phyloP scores from a whole-genome alignment of 2,329 filamentous ascomycete genomes.

The Zasmidium angulare region DNA sequence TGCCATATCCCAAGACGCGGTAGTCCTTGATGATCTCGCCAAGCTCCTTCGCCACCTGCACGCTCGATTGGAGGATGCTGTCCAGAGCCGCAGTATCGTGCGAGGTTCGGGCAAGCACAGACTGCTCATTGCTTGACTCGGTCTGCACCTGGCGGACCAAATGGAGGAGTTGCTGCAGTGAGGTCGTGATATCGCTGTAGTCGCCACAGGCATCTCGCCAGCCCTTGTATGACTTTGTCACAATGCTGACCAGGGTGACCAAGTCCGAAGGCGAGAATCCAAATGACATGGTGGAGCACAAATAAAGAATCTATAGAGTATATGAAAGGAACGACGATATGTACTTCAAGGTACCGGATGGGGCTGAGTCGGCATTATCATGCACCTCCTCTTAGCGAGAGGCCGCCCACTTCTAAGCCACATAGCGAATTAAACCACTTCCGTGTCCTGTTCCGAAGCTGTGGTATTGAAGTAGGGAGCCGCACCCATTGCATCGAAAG shows the following conservation, averaged over 20 bases:
- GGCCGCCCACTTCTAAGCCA: no score
- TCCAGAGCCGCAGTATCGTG: not conserved
- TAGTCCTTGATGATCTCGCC: not conserved
- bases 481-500: no score
- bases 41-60: conserved; percentile 1
- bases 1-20: conserved; percentile 1
- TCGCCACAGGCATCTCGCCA: conserved; percentile 12
- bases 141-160: not conserved
- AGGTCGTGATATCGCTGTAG: conserved; percentile 9
- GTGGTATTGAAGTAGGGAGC: no score
- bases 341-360: no score
- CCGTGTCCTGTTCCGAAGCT: no score
- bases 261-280: conserved; percentile 1
- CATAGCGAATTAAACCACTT: no score
- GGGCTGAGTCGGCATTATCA: no score
- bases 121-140: not conserved
- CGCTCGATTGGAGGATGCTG: not conserved
- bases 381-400: no score
- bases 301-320: no score
- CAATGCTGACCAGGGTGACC: not conserved
- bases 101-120: not conserved
- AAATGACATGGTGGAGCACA: not conserved
- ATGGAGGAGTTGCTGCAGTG: conserved; percentile 3
- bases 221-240: conserved; percentile 7
- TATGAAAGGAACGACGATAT: no score